Evolutionary conservation across 441 rosid species (phyloP).

Genomic region (Gossypium trilobum): DNA sequence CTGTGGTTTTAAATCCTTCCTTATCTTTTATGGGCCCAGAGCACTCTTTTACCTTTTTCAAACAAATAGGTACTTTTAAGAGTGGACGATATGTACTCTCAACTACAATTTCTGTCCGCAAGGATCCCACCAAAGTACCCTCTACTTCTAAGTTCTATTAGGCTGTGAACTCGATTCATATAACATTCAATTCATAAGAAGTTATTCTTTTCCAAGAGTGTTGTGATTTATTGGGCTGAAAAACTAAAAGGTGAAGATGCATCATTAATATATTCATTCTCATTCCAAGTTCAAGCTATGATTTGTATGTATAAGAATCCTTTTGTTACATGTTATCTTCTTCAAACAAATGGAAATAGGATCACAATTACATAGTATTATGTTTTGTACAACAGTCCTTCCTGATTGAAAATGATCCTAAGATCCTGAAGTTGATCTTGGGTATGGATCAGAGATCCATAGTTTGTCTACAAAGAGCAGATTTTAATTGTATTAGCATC

Average conservation of each 20-base stretch:
- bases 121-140: not conserved
- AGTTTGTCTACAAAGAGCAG: not conserved
- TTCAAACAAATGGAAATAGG: not conserved
- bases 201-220: not conserved
- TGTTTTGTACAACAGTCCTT: not conserved
- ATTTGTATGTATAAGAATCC: not conserved
- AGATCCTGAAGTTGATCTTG: not conserved
- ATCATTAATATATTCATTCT: not conserved
- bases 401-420: not conserved
- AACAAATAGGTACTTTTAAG: not conserved
- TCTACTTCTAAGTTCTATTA: not conserved
- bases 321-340: not conserved
- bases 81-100: not conserved
- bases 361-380: not conserved
- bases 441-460: not conserved
- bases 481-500: not conserved
- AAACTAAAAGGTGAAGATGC: not conserved
- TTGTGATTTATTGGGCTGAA: not conserved
- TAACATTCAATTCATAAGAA: not conserved
- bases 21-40: not conserved
- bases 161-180: not conserved
- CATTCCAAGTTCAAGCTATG: not conserved
- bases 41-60: not conserved
- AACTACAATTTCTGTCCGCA: not conserved
- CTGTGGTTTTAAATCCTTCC: not conserved